Evolutionary conservation across 2,329 filamentous ascomycete species (phyloP), one percentile per base, ranked within the genome.

Genomic region (Stagonosporopsis cucurbitacearum): DNA sequence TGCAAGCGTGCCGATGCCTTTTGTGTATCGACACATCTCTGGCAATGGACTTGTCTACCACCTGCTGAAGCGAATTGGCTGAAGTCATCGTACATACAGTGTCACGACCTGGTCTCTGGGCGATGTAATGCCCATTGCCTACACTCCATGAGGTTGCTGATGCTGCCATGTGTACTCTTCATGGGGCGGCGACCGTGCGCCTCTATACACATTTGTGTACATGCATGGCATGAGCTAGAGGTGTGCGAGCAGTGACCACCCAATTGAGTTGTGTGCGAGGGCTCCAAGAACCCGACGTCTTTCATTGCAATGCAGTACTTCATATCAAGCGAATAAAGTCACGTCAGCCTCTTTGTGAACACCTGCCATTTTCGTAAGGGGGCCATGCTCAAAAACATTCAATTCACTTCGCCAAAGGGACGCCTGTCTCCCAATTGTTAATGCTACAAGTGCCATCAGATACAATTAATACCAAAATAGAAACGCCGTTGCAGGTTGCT

Each of bases 1-100:
- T 57, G 54, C 54, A 52, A 47, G 43, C 49, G 37, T 49, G 49
- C 45, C 48, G 22, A 52, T 45, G 54, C 49, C 44, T 36, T 57
- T 57, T 57, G 54, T 57, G 54, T 52, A 49, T 40, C 8, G 45
- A 49, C 54, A 57, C 35, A 57, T 49, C 39, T 57, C 39, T 32
- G 22, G 37, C 30, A 19, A 28, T 57, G 22, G 39, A 45, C 35
- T 46, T 36, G 42, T 32, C 11, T 5, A 42, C 26, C 17, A 19
- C 12, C 41, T 25, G 33, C 26, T 30, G n/a, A 41, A 52, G 49
- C 19, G 40, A 26, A 52, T 45, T 39, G 19, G 32, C 41, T 33
- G 35, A 32, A 26, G 41, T 45, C 41, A 33, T n/a, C n/a, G n/a
- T n/a, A n/a, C n/a, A n/a, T 30, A 32, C 19, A 35, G 25, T 13